Evolutionary conservation across 495 filamentous ascomycete genomes (phyloP).

Genomic region (Aspergillus cavernicola): DNA sequence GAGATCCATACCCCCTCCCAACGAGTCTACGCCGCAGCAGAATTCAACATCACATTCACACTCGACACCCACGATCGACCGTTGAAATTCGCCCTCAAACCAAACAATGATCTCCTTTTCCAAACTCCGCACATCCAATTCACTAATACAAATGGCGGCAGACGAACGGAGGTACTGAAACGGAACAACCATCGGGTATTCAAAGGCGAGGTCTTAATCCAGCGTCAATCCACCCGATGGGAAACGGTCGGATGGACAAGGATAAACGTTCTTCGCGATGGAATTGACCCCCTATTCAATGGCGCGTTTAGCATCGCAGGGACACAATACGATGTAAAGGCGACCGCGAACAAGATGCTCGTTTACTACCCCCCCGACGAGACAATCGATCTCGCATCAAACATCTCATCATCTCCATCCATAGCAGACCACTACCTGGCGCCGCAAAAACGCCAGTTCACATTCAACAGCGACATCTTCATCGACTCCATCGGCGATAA

Average conservation of each 20-base stretch:
- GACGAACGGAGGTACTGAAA: background rate
- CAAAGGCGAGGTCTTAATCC: slow-evolving; percentile 1
- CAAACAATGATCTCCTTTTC: slow-evolving; percentile 13
- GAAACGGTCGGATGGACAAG: slow-evolving; percentile 75
- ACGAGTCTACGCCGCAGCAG: background rate
- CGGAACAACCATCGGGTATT: background rate
- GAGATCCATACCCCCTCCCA: slow-evolving; percentile 5
- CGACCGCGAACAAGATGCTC: background rate
- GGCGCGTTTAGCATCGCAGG: slow-evolving; percentile 70
- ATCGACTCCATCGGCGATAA: slow-evolving; percentile 64
- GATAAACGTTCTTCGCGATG: slow-evolving; percentile 67
- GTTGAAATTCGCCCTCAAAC: slow-evolving; percentile 2
- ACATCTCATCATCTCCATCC: background rate
- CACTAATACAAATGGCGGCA: background rate
- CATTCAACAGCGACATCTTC: background rate
- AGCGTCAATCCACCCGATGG: slow-evolving; percentile 38
- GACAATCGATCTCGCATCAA: slow-evolving; percentile 9
- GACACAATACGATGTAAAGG: slow-evolving; percentile 62
- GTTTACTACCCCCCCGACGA: background rate
- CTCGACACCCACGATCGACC: background rate
- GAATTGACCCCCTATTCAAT: slow-evolving; percentile 69
- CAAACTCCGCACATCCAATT: slow-evolving; percentile 7
- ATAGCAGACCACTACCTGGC: slow-evolving; percentile 28
- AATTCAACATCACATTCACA: slow-evolving; percentile 7
- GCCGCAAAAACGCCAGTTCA: slow-evolving; percentile 60